Percentiles rank a stretch among this genome's conserved stretches.
These are phyloP conservation scores for Globisporangium paddicum DNA, from an alignment of 352 stramenopile species.

Conservation along the genomic window DNA sequence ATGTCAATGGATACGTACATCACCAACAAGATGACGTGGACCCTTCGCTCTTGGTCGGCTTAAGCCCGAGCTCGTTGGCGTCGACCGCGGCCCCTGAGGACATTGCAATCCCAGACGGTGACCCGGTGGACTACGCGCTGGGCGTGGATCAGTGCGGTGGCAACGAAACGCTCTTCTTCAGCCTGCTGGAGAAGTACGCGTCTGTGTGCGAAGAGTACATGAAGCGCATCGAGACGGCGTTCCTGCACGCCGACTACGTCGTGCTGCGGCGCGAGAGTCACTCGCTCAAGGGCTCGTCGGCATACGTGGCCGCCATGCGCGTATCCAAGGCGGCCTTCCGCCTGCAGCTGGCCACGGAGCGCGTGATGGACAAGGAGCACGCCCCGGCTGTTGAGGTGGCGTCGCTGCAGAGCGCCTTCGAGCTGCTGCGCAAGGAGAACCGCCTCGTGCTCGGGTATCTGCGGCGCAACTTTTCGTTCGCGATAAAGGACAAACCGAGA, in stretches of 20 bases:
- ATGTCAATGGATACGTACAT: conserved; percentile 17
- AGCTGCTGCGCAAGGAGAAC: conserved; percentile 73
- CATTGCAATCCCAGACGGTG: conserved; percentile 68
- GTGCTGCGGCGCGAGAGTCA: conserved; percentile 73
- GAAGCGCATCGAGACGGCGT: conserved; percentile 65
- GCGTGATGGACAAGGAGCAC: conserved; percentile 56
- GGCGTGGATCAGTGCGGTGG: conserved; percentile 80
- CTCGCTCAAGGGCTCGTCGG: conserved; percentile 85
- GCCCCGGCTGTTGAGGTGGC: conserved; percentile 26
- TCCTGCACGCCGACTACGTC: conserved; percentile 43
- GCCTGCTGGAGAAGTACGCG: conserved; percentile 75
- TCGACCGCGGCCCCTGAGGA: conserved; percentile 52
- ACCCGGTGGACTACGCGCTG: conserved; percentile 75
- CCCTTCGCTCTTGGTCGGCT: conserved; percentile 15
- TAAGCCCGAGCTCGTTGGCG: conserved; percentile 36
- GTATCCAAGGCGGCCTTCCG: conserved; percentile 82
- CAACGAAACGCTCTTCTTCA: conserved; percentile 83
- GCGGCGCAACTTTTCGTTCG: conserved; percentile 81
- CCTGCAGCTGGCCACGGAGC: conserved; percentile 68
- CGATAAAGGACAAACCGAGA: conserved; percentile 25
- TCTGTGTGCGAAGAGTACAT: conserved; percentile 71
- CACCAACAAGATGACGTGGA: conserved; percentile 16
- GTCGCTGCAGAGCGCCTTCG: conserved; percentile 38
- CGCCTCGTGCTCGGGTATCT: conserved; percentile 71
- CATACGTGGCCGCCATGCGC: conserved; percentile 78